Evolutionary conservation across 2,329 filamentous ascomycete species (phyloP), one percentile per base, ranked within the genome.

Genomic region (Mariannaea sp.): DNA sequence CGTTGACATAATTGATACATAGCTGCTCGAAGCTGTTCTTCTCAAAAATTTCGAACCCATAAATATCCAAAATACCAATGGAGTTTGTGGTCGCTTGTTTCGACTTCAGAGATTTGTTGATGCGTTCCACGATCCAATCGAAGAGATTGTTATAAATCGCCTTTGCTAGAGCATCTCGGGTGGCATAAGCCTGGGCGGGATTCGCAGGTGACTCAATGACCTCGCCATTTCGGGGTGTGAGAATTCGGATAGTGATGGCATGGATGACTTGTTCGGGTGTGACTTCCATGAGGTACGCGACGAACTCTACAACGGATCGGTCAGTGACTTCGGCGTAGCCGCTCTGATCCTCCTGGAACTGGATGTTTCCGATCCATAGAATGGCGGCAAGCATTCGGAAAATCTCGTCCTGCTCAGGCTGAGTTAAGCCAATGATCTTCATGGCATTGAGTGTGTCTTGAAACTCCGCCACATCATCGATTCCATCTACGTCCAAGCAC

Each of bases 1-100:
- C 94, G 73, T 99, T 99, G 69, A 97, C 95, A 69, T 97, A 99
- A 78, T 99, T 99, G 81, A 99, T 99, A 75, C 94, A 99, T 7
- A 99, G 84, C 74, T 99, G 94, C 72, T 99, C 94, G 67, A 99
- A 99, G 61, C 90, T 97, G 77, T 99, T 99, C 77, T 93, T 94
- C 71, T 99, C 94, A 64, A 99, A 99, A 63, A 99, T 99, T 71
- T 99, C 94, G 68, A 99, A 99, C 2, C 94, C 94, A 71, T 99
- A 99, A 63, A 99, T 99, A 80, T 99, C 94, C 62, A 99, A 81
- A 69, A 99, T 97, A 69, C 94, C 94, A 62, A 99, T 94, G 3
- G 90, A 90, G 71, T 97, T 94, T 35, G 84, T 77, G 3, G 92
- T 83, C 0, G 84, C 76, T 42, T 90, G 88, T 58, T 86, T 84